These are phyloP conservation scores for Fusarium solani-melongenae DNA, from an alignment of 2,329 filamentous ascomycete genomes.

Conservation along the genomic window DNA sequence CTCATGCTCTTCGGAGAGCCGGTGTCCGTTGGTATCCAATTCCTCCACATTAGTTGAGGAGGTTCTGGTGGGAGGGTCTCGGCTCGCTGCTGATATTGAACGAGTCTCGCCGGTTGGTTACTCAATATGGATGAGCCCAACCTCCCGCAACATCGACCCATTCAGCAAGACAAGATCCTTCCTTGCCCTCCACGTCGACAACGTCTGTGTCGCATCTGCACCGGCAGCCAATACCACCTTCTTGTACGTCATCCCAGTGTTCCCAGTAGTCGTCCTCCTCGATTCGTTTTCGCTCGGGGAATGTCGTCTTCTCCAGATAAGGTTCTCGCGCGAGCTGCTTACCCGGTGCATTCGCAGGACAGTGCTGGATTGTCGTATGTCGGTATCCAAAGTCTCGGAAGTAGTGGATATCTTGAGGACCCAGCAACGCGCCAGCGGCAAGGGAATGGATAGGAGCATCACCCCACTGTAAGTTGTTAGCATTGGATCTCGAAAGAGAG, in stretches of 20 bases:
- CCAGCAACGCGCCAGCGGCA: constrained; percentile 87
- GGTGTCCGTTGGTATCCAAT: constrained; percentile 12
- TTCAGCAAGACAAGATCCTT: constrained; percentile 92
- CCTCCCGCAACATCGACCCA: constrained; percentile 98
- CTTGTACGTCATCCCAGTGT: constrained; percentile 84
- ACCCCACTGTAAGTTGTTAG: constrained; percentile 78
- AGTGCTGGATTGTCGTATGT: constrained; percentile 99
- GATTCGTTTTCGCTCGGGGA: constrained; percentile 82
- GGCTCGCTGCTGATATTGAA: background rate
- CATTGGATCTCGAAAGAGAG: constrained; percentile 7
- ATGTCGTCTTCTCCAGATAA: constrained; percentile 83
- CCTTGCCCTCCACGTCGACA: constrained; percentile 96
- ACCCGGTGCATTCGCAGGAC: constrained; percentile 92
- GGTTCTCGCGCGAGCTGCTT: constrained; percentile 84
- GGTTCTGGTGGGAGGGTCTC: background rate
- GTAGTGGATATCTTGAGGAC: constrained; percentile 90
- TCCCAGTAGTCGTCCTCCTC: constrained; percentile 99
- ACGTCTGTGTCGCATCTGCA: constrained; percentile 98
- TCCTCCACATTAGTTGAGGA: constrained; percentile 9
- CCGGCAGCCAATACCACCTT: constrained; percentile 96
- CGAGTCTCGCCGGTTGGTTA: constrained; percentile 7
- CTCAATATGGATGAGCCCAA: constrained; percentile 71
- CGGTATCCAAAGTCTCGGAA: constrained; percentile 99
- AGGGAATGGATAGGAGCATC: constrained; percentile 98
- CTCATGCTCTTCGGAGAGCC: constrained; percentile 29